Evolutionary conservation across 768 basidiomycete genomes (phyloP), one percentile per base, ranked within the genome.

Genomic region (Gloeopeniophorella convolvens): DNA sequence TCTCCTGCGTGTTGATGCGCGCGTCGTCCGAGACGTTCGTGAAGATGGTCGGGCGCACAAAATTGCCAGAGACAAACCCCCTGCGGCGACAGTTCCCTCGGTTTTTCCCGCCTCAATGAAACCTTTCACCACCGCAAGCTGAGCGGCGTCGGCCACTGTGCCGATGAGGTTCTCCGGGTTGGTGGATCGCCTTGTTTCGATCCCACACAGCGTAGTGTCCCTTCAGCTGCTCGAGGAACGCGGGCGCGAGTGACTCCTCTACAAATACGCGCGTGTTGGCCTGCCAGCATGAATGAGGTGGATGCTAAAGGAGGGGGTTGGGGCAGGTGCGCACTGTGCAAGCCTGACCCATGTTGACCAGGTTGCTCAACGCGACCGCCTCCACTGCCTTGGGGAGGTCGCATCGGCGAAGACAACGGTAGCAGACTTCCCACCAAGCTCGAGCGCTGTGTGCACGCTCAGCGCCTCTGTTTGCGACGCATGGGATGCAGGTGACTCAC

Each of bases 41-140:
- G 68, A 89, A 84, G 59, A 90, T 75, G 11, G 90, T 90, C 1
- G 85, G 89, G 51, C 69, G 40, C 51, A 92, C 77, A 66, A 82
- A 91, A 71, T 73, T 89, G 1, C 85, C 82, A 51, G 78, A 75
- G 1, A 58, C 64, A 71, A 69, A 9, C 89, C 89, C 5, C 89
- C 89, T 2, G 68, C 47, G 57, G 78, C 74, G 8, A 85, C 66
- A 13, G 65, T 85, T 20, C 89, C 90, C 16, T 80, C 75, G 12
- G 75, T 62, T 62, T 79, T 84, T 3, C 89, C 90, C 7, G 80
- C 77, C 23, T 86, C 63, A 64, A 94, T 90, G 70, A 89, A 91
- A 10, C 65, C 67, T 76, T 89, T 79, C 54, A 92, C 77, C 47
- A 84, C 16, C 37, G 16, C 20, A 11, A 20, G 82, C 83, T 86